Conservation (phyloP, 768 basidiomycete genomes). For the Amanita rimosa region DNA sequence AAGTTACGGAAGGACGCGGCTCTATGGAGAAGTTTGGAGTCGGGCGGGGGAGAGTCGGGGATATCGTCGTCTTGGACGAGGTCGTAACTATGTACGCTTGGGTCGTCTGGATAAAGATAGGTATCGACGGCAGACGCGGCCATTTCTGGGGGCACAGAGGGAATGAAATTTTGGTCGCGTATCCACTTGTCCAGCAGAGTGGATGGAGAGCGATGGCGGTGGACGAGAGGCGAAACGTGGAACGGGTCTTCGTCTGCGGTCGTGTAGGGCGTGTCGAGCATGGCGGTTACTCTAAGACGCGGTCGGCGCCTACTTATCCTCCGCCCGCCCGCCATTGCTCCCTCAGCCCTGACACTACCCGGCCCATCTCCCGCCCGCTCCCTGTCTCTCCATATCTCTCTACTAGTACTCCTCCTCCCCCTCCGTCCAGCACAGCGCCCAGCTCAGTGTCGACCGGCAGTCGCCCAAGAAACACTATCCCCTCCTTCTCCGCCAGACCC, state of each 20-base stretch:
- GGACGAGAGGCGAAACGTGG: conserved; percentile 24
- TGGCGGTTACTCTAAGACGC: conserved; percentile 6
- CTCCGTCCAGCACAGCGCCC: conserved; percentile 72
- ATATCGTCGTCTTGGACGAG: conserved; percentile 41
- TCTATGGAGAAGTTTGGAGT: conserved; percentile 22
- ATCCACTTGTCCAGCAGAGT: conserved; percentile 47
- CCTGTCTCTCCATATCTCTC: conserved; percentile 55
- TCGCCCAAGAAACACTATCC: conserved; percentile 69
- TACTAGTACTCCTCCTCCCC: conserved; percentile 30
- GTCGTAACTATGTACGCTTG: conserved; percentile 33
- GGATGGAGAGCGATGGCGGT: conserved; percentile 29
- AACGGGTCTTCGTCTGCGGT: conserved; percentile 42
- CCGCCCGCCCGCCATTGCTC: neutral
- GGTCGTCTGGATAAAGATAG: conserved; percentile 20
- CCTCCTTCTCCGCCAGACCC: conserved; percentile 73
- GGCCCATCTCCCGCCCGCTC: conserved; percentile 56
- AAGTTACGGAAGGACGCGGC: conserved; percentile 30
- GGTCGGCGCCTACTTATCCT: neutral
- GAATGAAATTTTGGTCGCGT: conserved; percentile 30
- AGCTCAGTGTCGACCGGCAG: conserved; percentile 92
- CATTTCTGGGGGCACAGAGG: conserved; percentile 13
- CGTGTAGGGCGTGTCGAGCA: conserved; percentile 36
- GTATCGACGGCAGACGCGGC: conserved; percentile 31
- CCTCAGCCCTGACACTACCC: conserved; percentile 30
- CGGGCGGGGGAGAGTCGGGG: conserved; percentile 15